A percentile compares a stretch with the other conserved stretches of the same genome.
Conservation (phyloP, 176 grass and related monocot species). For the Zoysia pacifica region DNA sequence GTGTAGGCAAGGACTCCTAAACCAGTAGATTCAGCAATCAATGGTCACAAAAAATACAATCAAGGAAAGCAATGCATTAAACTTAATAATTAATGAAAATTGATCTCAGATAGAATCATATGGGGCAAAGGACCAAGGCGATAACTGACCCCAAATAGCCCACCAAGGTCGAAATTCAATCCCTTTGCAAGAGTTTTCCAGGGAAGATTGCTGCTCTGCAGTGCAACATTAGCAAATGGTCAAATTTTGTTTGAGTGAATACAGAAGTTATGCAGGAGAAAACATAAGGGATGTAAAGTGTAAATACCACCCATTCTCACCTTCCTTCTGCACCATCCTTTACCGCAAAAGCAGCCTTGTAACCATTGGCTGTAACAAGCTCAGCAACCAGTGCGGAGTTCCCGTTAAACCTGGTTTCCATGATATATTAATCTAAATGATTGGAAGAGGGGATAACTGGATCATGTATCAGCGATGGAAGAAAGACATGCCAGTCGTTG, state of each 20-base stretch:
- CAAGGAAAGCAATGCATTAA: not conserved
- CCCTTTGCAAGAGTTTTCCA: conserved; percentile 73
- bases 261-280: conserved; percentile 6
- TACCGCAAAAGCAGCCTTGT: conserved; percentile 81
- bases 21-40: conserved; percentile 52
- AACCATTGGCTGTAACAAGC: conserved; percentile 81
- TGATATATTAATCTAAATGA: conserved; percentile 29
- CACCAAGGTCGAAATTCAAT: conserved; percentile 64
- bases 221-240: conserved; percentile 44
- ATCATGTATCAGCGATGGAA: not conserved
- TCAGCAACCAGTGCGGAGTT: conserved; percentile 82
- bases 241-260: conserved; percentile 40
- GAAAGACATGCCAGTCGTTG: not conserved
- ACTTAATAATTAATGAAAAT: conserved; percentile 7
- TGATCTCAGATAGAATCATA: not conserved
- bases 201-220: conserved; percentile 87
- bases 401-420: conserved; percentile 82
- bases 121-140: not conserved
- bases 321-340: conserved; percentile 91
- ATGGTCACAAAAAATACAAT: conserved; percentile 14
- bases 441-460: conserved; percentile 3
- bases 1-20: conserved; percentile 79
- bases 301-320: conserved; percentile 81
- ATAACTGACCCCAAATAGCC: conserved; percentile 75
- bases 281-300: conserved; percentile 23